Evolutionary conservation across 257 asterid genomes (phyloP).

Genomic region (Verbena officinalis): DNA sequence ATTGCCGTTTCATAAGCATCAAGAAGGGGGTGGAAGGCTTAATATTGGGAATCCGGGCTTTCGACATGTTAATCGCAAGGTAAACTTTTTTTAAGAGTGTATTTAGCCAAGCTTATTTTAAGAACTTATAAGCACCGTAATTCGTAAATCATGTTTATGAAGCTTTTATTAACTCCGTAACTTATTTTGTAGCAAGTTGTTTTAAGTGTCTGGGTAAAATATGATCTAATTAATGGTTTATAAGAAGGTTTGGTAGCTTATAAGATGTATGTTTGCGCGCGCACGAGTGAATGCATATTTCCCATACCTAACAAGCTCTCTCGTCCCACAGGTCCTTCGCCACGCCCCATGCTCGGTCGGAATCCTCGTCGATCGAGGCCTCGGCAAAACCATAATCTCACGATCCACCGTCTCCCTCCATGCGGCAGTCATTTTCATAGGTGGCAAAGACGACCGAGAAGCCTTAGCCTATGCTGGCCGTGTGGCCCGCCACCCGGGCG

Average conservation of each 20-base stretch:
- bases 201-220: too few species aligned
- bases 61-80: slow-evolving; percentile 88
- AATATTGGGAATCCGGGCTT: slow-evolving; percentile 65
- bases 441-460: slow-evolving; percentile 92
- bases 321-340: slow-evolving; percentile 63
- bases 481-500: slow-evolving; percentile 84
- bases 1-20: slow-evolving; percentile 86
- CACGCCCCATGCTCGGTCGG: slow-evolving; percentile 89
- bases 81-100: too few species aligned
- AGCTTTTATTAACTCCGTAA: too few species aligned
- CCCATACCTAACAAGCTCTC: neutral
- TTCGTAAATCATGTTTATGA: too few species aligned
- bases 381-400: slow-evolving; percentile 56
- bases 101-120: too few species aligned
- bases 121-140: too few species aligned
- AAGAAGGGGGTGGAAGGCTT: slow-evolving; percentile 71
- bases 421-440: slow-evolving; percentile 91
- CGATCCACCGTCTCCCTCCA: slow-evolving; percentile 54
- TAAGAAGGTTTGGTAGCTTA: too few species aligned
- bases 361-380: slow-evolving; percentile 83
- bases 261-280: too few species aligned
- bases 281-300: neutral
- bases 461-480: slow-evolving; percentile 86
- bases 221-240: too few species aligned
- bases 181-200: too few species aligned